These are phyloP conservation scores for Podila epigama DNA, from an alignment of 192 early-diverging fungal species.

Conservation along the genomic window DNA sequence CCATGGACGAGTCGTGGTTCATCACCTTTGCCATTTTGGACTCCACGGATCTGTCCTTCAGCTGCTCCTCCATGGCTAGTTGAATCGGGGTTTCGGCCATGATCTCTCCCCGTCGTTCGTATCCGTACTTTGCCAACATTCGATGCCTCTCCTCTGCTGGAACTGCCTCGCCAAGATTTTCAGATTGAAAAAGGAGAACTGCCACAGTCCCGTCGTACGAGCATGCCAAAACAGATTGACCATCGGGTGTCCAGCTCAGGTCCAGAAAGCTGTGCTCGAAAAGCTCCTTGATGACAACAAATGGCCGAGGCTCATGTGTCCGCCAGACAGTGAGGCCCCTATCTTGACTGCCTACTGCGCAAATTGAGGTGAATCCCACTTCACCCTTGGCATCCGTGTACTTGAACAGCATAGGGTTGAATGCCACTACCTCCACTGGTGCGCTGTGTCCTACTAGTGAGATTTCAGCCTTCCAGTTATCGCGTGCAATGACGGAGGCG, in stretches of 20 bases:
- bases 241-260: constrained; percentile 85
- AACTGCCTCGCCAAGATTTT: constrained; percentile 73
- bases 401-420: constrained; percentile 85
- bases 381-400: constrained; percentile 35
- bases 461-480: constrained; percentile 79
- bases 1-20: constrained; percentile 38
- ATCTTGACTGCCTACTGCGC: constrained; percentile 93
- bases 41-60: constrained; percentile 26
- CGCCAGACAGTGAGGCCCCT: constrained; percentile 87
- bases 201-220: constrained; percentile 92
- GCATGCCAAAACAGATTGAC: constrained; percentile 78
- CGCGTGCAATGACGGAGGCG: constrained; percentile 81
- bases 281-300: constrained; percentile 73
- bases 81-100: constrained; percentile 70
- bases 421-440: constrained; percentile 86
- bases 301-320: constrained; percentile 74
- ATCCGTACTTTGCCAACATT: constrained; percentile 57
- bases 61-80: constrained; percentile 69
- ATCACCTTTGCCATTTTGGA: constrained; percentile 40
- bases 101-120: constrained; percentile 50
- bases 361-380: constrained; percentile 63
- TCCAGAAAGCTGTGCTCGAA: constrained; percentile 90
- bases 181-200: constrained; percentile 71
- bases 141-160: constrained; percentile 66
- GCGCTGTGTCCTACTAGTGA: constrained; percentile 89